phyloP scores from a whole-genome alignment of 176 grass and related monocot genomes.

The Poa pratensis region DNA sequence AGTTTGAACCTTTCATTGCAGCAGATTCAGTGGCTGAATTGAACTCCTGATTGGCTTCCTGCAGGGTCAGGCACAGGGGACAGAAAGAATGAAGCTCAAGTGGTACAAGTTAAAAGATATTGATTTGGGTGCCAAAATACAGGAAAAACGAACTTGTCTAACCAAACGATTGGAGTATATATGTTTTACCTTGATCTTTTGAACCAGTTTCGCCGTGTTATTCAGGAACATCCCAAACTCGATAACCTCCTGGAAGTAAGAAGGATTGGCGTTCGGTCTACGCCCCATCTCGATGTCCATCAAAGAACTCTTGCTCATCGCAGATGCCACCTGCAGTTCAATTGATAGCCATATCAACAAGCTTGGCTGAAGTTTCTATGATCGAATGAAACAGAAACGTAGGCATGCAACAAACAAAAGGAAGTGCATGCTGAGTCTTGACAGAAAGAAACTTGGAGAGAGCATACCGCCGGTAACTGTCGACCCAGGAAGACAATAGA shows the following conservation, averaged over 20 bases:
- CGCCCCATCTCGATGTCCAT: not conserved
- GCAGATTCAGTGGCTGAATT: constrained; percentile 59
- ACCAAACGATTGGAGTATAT: not conserved
- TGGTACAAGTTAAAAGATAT: not conserved
- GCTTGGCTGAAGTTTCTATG: too few relatives aligned
- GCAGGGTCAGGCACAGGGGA: not conserved
- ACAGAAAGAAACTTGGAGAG: too few relatives aligned
- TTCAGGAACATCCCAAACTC: constrained; percentile 47
- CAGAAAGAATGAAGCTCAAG: not conserved
- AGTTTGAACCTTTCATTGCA: constrained; percentile 57
- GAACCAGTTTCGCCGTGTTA: constrained; percentile 51
- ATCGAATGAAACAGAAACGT: too few relatives aligned
- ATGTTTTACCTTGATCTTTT: constrained; percentile 57
- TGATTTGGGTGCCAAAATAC: too few relatives aligned
- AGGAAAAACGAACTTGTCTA: not conserved
- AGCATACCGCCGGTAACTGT: too few relatives aligned
- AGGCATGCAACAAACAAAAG: too few relatives aligned
- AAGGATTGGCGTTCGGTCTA: too few relatives aligned
- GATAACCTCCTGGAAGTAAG: constrained; percentile 34
- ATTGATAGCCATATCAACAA: not conserved
- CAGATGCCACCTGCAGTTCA: not conserved
- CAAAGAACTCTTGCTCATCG: not conserved
- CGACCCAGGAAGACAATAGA: too few relatives aligned
- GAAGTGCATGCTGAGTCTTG: too few relatives aligned
- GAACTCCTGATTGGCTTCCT: constrained; percentile 61